Percentiles rank a stretch among this genome's conserved stretches.
Evolutionary conservation across 1,139 yeast genomes (phyloP).

Genomic region (Yamadazyma jaroonii): DNA sequence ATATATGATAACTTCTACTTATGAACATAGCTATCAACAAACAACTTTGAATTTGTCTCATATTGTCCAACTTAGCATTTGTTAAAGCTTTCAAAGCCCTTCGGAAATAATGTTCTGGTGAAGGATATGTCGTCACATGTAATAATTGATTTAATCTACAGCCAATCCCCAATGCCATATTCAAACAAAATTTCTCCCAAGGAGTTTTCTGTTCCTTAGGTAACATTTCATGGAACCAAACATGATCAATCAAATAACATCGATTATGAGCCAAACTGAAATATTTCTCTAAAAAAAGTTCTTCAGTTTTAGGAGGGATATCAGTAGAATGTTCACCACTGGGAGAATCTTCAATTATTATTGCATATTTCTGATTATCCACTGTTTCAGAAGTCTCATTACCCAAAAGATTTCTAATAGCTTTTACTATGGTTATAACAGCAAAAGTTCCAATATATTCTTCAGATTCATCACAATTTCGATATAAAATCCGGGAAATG

Average conservation of each 20-base stretch:
- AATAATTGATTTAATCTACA: constrained; percentile 14
- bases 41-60: constrained; percentile 14
- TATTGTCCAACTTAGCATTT: constrained; percentile 9
- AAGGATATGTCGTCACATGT: constrained; percentile 12
- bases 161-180: constrained; percentile 15
- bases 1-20: constrained; percentile 14
- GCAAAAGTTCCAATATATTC: constrained; percentile 17
- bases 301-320: constrained; percentile 10
- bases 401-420: constrained; percentile 12
- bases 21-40: constrained; percentile 14
- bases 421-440: constrained; percentile 14
- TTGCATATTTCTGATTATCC: constrained; percentile 1
- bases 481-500: constrained; percentile 11
- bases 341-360: constrained; percentile 8
- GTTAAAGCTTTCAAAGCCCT: constrained; percentile 12
- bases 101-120: constrained; percentile 13
- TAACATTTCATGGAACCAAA: constrained; percentile 10
- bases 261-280: constrained; percentile 16
- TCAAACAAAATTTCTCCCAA: constrained; percentile 13
- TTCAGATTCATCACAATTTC: constrained; percentile 8
- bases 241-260: constrained; percentile 12
- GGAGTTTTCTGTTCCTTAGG: constrained; percentile 2
- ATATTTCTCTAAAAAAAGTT: constrained; percentile 10
- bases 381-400: constrained; percentile 1
- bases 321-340: constrained; percentile 3